Evolutionary conservation across 179 eudicot species (phyloP), one percentile per base, ranked within the genome.

Genomic region (Amaranthus tricolor): DNA sequence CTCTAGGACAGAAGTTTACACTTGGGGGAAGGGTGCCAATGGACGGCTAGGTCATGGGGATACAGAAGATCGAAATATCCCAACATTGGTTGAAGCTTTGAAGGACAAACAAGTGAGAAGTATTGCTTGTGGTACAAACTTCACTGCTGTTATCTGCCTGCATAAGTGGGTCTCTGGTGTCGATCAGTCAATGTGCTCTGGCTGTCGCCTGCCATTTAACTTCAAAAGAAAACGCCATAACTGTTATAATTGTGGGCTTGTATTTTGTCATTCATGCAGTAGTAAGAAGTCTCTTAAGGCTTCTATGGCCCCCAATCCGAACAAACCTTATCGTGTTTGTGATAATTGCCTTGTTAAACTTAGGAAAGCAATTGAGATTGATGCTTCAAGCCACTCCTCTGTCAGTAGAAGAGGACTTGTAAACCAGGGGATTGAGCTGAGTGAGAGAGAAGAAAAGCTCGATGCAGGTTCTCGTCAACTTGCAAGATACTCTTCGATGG

Each of bases 1-100:
- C 64, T 89, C 96, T 55, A 92, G 91, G 85, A 90, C 95, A 70
- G 97, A 94, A 86, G 98, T 94, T 69, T 94, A 89, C 69, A 94
- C 98, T 19, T 94, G 98, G 98, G 98, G 98, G 0, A 94, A 94
- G 78, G 97, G 97, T 62, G 96, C 95, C 61, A 92, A 90, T 85
- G 98, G 98, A 61, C 85, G 95, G 77, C 78, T 94, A 78, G 98
- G 98, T 82, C 98, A 94, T 70, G 98, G 98, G 58, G 90, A 92
- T 82, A 80, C 85, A 59, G 96, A 92, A 78, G 98, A 94, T 76
- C 83, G 88, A 80, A 90, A 81, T 75, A 75, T 83, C 61, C 98
- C 98, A 16, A 90, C 92, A 73, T 79, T 89, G 79, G 95, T 92
- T n/a, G 97, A 90, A 82, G 88, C 98, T 78, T 79, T 94, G 53